Evolutionary conservation across 2,329 filamentous ascomycete genomes (phyloP), one percentile per base, ranked within the genome.

Genomic region (Diplodia sapinea): DNA sequence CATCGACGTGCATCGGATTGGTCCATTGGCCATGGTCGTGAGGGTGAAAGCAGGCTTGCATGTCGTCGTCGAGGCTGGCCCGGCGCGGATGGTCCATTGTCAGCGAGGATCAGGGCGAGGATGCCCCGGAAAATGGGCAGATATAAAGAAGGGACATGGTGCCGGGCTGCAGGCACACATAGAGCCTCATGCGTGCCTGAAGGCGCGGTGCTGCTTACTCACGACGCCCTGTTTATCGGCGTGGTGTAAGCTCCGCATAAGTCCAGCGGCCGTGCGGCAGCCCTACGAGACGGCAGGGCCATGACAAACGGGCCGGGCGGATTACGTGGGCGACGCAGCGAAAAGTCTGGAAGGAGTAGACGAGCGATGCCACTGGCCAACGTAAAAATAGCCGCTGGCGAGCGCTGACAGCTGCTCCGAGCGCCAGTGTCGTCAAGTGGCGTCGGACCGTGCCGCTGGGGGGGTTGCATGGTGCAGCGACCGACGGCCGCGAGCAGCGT

Each of bases 291-390:
- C 93, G 23, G 29, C 26, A 31, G 15, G 17, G 59, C 47, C 43
- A 51, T 63, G 59, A 63, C 59, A 63, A 51, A 62, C 11, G 57
- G 40, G 17, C 17, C 29, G 13, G 29, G 47, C 43, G 50, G 59
- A 63, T 63, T 63, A 63, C 91, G 74, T 90, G 92, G 72, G 90
- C 81, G 74, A 49, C 9, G 91, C 89, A 78, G 93, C 91, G 2
- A 93, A 79, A 17, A 93, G 82, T 50, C 90, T 87, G 74, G 89
- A 92, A 76, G 93, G 93, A 61, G 93, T 79, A 0, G 89, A 89
- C 0, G 91, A 90, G 6, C 90, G 52, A 92, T 77, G 93, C 91
- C 74, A 93, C 38, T 62, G 57, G 57, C 5, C 20, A 47, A 20
- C 59, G 59, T 63, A 63, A 63, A 63, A 63, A 63, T 63, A 63